Percentiles rank a stretch among this genome's conserved stretches.
These are phyloP conservation scores for Plasmodium gallinaceum DNA, from an alignment of 169 alveolate genomes.

Conservation along the genomic window DNA sequence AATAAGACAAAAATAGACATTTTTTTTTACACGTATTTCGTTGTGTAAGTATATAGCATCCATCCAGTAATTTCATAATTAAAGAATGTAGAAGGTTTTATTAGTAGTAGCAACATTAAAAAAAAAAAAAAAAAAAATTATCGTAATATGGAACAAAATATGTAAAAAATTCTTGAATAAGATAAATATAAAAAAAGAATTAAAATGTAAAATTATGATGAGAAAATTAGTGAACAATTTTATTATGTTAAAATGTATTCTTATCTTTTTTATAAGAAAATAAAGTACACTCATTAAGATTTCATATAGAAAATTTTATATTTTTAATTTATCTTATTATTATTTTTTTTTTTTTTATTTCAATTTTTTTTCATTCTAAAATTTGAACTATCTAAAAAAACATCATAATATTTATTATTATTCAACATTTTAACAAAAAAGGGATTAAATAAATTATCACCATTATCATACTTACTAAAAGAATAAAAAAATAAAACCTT, in stretches of 20 bases:
- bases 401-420: constrained; percentile 21
- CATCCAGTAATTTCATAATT: too few relatives aligned
- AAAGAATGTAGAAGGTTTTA: too few relatives aligned
- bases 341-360: neutral
- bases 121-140: too few relatives aligned
- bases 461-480: neutral
- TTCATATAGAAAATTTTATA: neutral
- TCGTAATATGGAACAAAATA: too few relatives aligned
- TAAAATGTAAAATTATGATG: neutral
- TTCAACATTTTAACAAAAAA: constrained; percentile 43
- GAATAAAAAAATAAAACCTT: constrained; percentile 40
- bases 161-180: constrained; percentile 5
- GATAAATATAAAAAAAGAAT: neutral
- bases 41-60: too few relatives aligned
- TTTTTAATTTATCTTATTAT: neutral
- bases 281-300: too few relatives aligned
- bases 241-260: too few relatives aligned
- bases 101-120: too few relatives aligned
- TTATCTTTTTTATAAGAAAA: too few relatives aligned
- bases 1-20: too few relatives aligned
- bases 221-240: too few relatives aligned
- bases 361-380: neutral
- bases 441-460: constrained; percentile 29
- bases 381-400: constrained; percentile 22
- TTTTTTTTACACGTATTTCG: too few relatives aligned